Conservation (phyloP, 768 basidiomycete genomes). For the Mycena capillaripes region DNA sequence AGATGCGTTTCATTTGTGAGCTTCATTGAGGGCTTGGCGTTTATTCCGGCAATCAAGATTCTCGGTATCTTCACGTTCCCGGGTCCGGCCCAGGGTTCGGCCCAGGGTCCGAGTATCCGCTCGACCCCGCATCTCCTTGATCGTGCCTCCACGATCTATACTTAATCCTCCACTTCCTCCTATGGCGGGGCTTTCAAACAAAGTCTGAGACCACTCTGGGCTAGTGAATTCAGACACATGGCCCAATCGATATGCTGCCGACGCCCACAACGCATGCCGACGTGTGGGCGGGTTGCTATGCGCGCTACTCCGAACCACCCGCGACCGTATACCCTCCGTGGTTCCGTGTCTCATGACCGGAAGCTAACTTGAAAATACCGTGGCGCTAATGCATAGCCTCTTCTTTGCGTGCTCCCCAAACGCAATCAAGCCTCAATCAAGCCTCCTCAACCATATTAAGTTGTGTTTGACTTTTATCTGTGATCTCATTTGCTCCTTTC, state of each 20-base stretch:
- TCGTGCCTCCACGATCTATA: slow-evolving; percentile 2
- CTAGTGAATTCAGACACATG: no score
- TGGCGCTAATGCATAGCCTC: slow-evolving; percentile 23
- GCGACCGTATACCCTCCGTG: not conserved
- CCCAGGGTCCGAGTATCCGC: no score
- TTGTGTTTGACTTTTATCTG: not conserved
- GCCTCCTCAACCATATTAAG: slow-evolving; percentile 4
- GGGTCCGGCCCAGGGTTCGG: not conserved
- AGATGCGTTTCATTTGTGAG: slow-evolving; percentile 29
- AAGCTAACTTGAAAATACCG: not conserved
- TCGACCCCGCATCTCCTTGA: no score
- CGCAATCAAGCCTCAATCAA: slow-evolving; percentile 9
- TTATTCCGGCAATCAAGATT: slow-evolving; percentile 19
- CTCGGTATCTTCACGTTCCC: slow-evolving; percentile 2
- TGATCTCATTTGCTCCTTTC: not conserved
- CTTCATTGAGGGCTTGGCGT: slow-evolving; percentile 11
- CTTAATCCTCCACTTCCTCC: not conserved
- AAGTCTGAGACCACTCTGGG: not conserved
- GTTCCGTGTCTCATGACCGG: slow-evolving; percentile 14
- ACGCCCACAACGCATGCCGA: not conserved
- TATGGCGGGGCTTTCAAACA: not conserved
- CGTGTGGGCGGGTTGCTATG: slow-evolving; percentile 11
- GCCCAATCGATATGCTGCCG: not conserved
- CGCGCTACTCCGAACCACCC: slow-evolving; percentile 16
- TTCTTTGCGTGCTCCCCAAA: not conserved